These are phyloP conservation scores for Uncinocarpus reesii DNA, from an alignment of 2,329 filamentous ascomycete species.

Conservation along the genomic window DNA sequence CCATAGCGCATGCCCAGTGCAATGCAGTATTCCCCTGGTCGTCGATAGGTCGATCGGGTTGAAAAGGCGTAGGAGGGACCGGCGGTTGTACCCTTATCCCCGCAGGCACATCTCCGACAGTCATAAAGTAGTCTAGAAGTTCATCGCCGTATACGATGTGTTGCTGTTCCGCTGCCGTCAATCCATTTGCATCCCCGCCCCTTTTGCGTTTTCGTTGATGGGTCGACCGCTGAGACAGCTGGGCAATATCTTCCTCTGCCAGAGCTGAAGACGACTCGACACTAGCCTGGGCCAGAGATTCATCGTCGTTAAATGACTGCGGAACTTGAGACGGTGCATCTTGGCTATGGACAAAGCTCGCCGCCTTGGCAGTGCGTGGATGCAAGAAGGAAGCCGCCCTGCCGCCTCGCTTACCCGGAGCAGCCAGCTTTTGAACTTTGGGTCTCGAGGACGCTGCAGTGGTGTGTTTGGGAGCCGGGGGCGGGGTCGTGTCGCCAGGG, in stretches of 20 bases:
- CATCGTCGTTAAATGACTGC: conserved; percentile 48
- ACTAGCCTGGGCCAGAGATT: conserved; percentile 73
- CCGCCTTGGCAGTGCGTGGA: background rate
- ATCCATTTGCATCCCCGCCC: conserved; percentile 44
- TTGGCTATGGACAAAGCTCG: conserved; percentile 1
- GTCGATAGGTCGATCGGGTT: conserved; percentile 87
- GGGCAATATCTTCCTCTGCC: conserved; percentile 69
- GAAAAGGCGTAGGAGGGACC: conserved; percentile 72
- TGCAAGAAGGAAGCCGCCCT: conserved; percentile 28
- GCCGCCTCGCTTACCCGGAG: conserved; percentile 8
- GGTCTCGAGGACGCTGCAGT: conserved; percentile 61
- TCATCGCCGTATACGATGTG: conserved; percentile 88
- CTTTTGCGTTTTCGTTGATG: conserved; percentile 65
- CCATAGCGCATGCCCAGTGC: conserved; percentile 97
- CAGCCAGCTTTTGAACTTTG: conserved; percentile 58
- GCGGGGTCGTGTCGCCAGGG: conserved; percentile 75
- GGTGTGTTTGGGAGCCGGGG: conserved; percentile 84
- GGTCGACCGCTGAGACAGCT: conserved; percentile 53
- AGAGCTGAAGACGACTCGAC: conserved; percentile 76
- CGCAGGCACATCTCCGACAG: conserved; percentile 64
- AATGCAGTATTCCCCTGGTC: conserved; percentile 84
- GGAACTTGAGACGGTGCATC: conserved; percentile 18
- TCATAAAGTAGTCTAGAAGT: conserved; percentile 90
- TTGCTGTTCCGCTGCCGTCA: conserved; percentile 52
- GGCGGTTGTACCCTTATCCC: conserved; percentile 50